Base-by-base conservation (phyloP, 805 yeast species). In the Cyberlindnera xishuangbannaensis region DNA sequence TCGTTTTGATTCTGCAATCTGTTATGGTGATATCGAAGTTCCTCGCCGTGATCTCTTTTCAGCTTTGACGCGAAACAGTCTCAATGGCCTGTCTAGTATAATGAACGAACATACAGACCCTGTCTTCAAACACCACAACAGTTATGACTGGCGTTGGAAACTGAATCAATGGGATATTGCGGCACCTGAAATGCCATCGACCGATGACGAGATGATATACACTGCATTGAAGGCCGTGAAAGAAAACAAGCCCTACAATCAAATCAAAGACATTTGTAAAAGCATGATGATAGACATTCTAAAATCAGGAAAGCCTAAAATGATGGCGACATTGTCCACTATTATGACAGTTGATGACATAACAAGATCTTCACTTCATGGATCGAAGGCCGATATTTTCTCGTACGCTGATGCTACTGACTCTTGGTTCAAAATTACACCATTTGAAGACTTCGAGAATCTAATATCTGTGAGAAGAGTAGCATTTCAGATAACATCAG, bases 81-180 rank as follows among this genome's bases (percentile, higher is more conserved):
- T 78, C 36, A 58, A 62, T 39, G 84, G 87, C 0, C 44, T 79
- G 2, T 69, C 88, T 0, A 64, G 62, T 21, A 42, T 73, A n/a
- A 54, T 68, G 7, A 55, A 59, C 24, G 55, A 58, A 8, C 44
- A 41, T n/a, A 20, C 42, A 10, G 36, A 37, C 6, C 24, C 38
- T 0, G 5, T 22, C 1, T 31, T 36, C 6, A 45, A 46, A 9
- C 32, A 41, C 2, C 51, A 48, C 15, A 53, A 54, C 16, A 37
- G 56, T 1, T 82, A 69, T 50, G 76, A 71, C 37, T 78, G 86
- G 74, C 72, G 78, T 1, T 80, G 95, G 86, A 82, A 82, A 48
- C 56, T 88, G 25, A 72, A 69, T 27, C 71, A 73, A 31, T 88
- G 97, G 97, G 81, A 80, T 34, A 40, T 83, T 2, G 84, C 94